Conservation (phyloP, 1,139 yeast genomes). For the Candida sp. region DNA sequence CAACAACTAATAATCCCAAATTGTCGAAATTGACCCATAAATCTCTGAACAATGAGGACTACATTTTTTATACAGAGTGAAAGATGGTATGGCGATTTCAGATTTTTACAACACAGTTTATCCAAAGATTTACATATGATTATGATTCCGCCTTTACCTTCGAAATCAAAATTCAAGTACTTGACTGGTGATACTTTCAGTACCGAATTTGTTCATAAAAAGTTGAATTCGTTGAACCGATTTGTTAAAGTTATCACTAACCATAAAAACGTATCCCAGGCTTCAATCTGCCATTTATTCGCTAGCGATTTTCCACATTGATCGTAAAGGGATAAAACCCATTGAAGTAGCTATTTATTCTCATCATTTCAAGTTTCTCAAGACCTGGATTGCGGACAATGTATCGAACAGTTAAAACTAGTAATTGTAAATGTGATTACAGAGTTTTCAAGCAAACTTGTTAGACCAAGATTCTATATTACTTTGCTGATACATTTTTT, state of each 20-base stretch:
- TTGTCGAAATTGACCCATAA: conserved; percentile 28
- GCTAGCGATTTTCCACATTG: conserved; percentile 77
- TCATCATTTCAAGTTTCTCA: no score
- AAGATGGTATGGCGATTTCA: conserved; percentile 80
- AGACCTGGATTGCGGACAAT: no score
- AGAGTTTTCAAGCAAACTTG: no score
- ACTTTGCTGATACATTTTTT: no score
- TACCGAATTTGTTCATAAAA: conserved; percentile 72
- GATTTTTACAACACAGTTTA: conserved; percentile 71
- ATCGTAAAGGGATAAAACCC: no score
- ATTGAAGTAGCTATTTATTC: no score
- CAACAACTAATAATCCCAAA: conserved; percentile 48
- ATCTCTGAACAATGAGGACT: conserved; percentile 13
- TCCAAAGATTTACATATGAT: conserved; percentile 78
- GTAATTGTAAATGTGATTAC: no score
- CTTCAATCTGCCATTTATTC: conserved; percentile 72
- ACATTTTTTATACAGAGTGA: conserved; percentile 55
- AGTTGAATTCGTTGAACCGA: conserved; percentile 80
- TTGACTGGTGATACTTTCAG: conserved; percentile 90
- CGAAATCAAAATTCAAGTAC: conserved; percentile 86
- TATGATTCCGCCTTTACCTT: conserved; percentile 92
- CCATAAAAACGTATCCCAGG: conserved; percentile 70
- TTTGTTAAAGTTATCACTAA: conserved; percentile 71
- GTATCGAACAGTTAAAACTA: no score
- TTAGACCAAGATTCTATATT: no score